These are phyloP conservation scores for sorghum (Sorghum bicolor) DNA, from an alignment of 176 grass and related monocot species.

Conservation along the genomic window Sorghum_bicolor_NCBIv3 NC_012873.2:63913001-63913500, in stretches of 20 bases:
- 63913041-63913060: not conserved
- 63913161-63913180: slow-evolving; percentile 39
- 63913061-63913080: slow-evolving; percentile 28
- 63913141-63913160: slow-evolving; percentile 1
- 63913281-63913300: slow-evolving; percentile 3
- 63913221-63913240: slow-evolving; percentile 16
- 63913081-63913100: not conserved
- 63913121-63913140: slow-evolving; percentile 29
- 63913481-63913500: not conserved
- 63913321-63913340: not conserved
- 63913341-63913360: not conserved
- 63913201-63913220: slow-evolving; percentile 27
- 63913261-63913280: slow-evolving; percentile 24
- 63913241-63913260: not conserved
- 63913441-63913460: not conserved
- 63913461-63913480: not conserved
- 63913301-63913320: slow-evolving; percentile 7
- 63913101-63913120: slow-evolving; percentile 26
- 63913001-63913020: not conserved
- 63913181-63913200: slow-evolving; percentile 38
- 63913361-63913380: not conserved
- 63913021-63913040: not conserved
- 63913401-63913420: not conserved
- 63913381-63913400: not conserved
- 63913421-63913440: not conserved